Conservation (phyloP, 108 stramenopile genomes). For the Stephanodiscus triporus region DNA sequence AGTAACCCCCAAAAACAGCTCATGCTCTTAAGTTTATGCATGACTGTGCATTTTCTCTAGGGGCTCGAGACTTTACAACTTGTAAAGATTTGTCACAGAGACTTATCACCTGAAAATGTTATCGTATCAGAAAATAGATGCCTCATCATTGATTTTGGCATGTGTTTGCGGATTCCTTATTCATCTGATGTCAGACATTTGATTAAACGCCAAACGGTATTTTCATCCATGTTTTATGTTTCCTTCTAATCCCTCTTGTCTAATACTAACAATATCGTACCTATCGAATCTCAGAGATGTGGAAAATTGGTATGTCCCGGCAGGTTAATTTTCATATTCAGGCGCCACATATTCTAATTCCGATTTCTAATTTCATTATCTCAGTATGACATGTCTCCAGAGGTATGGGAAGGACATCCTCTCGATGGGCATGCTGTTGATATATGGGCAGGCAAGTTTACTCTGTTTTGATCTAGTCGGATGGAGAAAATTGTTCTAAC, state of each 20-base stretch:
- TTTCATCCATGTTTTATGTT: too few species aligned
- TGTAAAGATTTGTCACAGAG: conserved; percentile 72
- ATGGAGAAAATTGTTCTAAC: neutral
- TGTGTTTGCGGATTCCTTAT: conserved; percentile 81
- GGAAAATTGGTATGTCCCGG: conserved; percentile 53
- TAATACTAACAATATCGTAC: too few species aligned
- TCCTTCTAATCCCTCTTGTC: too few species aligned
- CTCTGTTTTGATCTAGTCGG: neutral
- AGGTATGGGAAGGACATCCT: conserved; percentile 34
- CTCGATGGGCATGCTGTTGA: conserved; percentile 69
- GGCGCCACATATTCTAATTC: neutral
- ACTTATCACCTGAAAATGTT: conserved; percentile 76
- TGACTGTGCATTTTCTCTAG: conserved; percentile 41
- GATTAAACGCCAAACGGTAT: conserved; percentile 26
- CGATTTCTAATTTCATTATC: neutral
- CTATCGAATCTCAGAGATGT: conserved; percentile 17
- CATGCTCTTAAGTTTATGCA: neutral
- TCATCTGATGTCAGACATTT: conserved; percentile 26
- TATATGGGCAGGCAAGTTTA: conserved; percentile 49
- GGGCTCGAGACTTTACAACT: conserved; percentile 72
- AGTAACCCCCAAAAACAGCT: neutral
- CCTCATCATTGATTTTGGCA: conserved; percentile 82
- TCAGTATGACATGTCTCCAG: conserved; percentile 63
- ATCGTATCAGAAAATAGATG: conserved; percentile 63
- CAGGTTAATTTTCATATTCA: neutral